Evolutionary conservation across 2,329 filamentous ascomycete genomes (phyloP).

Genomic region (Stachybotrys elegans): DNA sequence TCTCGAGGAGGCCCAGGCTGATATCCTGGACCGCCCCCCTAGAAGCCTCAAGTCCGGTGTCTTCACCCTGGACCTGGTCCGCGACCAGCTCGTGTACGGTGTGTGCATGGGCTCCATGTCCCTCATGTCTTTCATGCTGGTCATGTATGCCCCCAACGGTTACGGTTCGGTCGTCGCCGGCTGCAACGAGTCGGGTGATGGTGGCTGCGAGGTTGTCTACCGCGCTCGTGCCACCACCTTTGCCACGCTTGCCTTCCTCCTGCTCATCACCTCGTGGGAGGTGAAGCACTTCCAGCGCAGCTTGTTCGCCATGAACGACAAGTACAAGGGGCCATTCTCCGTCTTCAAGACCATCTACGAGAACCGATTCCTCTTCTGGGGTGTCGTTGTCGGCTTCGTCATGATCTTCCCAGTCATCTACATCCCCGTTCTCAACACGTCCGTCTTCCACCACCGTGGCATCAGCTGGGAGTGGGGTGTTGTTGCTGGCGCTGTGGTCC

Average conservation of each 20-base stretch:
- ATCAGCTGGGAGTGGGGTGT: constrained; percentile 71
- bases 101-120: constrained; percentile 58
- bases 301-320: constrained; percentile 61
- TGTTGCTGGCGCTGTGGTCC: constrained; percentile 51
- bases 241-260: constrained; percentile 62
- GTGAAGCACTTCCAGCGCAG: constrained; percentile 66
- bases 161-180: constrained; percentile 43
- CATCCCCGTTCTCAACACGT: constrained; percentile 59
- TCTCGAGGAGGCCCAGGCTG: constrained; percentile 62
- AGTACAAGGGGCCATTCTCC: constrained; percentile 42
- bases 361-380: constrained; percentile 64
- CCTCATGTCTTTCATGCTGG: constrained; percentile 54
- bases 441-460: constrained; percentile 64
- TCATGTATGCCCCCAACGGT: constrained; percentile 46
- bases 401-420: constrained; percentile 61
- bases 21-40: constrained; percentile 63
- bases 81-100: constrained; percentile 64
- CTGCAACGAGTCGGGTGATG: constrained; percentile 52
- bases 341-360: constrained; percentile 59
- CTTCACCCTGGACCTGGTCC: constrained; percentile 59
- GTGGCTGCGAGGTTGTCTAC: constrained; percentile 53
- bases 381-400: constrained; percentile 54
- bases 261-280: constrained; percentile 68
- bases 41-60: constrained; percentile 55
- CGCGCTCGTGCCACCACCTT: constrained; percentile 65